Base-by-base conservation (phyloP, 352 stramenopile species). In the Paralagenidium karlingii region DNA sequence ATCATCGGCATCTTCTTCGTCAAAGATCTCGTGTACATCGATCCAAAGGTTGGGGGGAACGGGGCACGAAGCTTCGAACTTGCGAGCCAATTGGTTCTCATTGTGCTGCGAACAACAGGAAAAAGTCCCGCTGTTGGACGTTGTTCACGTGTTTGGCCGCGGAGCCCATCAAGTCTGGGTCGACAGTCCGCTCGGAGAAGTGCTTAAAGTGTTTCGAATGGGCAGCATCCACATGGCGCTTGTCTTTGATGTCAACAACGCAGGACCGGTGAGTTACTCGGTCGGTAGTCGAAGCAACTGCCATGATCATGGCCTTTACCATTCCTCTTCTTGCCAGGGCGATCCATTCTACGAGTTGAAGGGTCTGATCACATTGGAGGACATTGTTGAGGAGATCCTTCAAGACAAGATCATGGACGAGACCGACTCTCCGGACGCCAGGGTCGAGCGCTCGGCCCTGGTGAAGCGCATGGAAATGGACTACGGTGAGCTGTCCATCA, bases 341-440 rank as follows among this genome's bases (percentile, higher is more conserved):
- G 94, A 99, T 60, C 92, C 92, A 21, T 96, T 93, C 34, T 98
- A 98, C 54, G 82, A 97, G 58, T 68, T 98, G 12, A 95, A 94
- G 33, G 96, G 94, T 2, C 80, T 99, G 20, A 89, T 99, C 25
- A 99, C 95, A 4, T 57, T 99, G 21, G 93, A 99, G 60, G 96
- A 99, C 60, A 97, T 99, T 37, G 90, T 99, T 32, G 93, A 98
- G 53, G 84, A 97, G 45, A 98, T 99, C 49, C 59, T 99, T 25
- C 70, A 87, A 47, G 86, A 95, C 51, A 93, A 97, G 53, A 97
- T 99, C 49, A 69, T 88, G 3, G 94, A 98, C 49, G 95, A 98
- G 54, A 97, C 82, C 15, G 85, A 98, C 56, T 78, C 61, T 13
- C 46, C 34, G 13, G 60, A 69, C 3, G 65, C 60, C 5, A 46